Conservation (phyloP, 257 asterid species). For the Nicotiana noctiflora region DNA sequence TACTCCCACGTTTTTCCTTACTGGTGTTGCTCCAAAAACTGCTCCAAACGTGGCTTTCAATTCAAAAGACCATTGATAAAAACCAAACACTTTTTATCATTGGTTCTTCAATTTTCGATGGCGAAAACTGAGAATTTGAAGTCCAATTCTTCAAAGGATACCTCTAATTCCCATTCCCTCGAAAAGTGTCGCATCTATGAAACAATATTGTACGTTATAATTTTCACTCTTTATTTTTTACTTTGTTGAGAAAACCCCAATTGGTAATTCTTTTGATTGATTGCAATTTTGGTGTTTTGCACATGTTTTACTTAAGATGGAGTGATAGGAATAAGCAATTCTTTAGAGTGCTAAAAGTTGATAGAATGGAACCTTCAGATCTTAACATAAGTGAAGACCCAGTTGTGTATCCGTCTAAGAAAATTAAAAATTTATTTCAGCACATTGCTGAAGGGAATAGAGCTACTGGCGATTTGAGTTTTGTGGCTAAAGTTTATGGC, state of each 20-base stretch:
- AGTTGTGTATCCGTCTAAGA: constrained; percentile 85
- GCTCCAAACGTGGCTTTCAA: too few relatives aligned
- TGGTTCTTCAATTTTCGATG: constrained; percentile 22
- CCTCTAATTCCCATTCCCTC: constrained; percentile 69
- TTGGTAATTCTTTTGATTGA: constrained; percentile 41
- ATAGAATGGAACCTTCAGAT: constrained; percentile 94
- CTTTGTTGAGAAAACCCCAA: constrained; percentile 36
- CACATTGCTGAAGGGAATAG: constrained; percentile 88
- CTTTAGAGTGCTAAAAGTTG: constrained; percentile 85
- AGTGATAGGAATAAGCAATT: constrained; percentile 82
- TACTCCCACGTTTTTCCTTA: too few relatives aligned
- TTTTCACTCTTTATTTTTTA: background rate
- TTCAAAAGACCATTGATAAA: background rate
- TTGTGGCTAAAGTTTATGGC: constrained; percentile 95
- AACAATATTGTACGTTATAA: background rate
- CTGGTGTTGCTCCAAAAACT: too few relatives aligned
- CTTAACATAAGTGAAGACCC: constrained; percentile 95
- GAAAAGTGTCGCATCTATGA: constrained; percentile 94
- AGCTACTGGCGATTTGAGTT: constrained; percentile 89
- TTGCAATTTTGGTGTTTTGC: constrained; percentile 8
- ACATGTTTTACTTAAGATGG: constrained; percentile 94
- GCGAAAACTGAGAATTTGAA: constrained; percentile 58
- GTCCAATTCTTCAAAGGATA: constrained; percentile 42
- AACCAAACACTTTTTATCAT: background rate
- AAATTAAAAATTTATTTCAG: constrained; percentile 85